Percentiles rank a stretch among this genome's conserved stretches.
Evolutionary conservation across 352 stramenopile genomes (phyloP).

Genomic region (Globisporangium yorkense): DNA sequence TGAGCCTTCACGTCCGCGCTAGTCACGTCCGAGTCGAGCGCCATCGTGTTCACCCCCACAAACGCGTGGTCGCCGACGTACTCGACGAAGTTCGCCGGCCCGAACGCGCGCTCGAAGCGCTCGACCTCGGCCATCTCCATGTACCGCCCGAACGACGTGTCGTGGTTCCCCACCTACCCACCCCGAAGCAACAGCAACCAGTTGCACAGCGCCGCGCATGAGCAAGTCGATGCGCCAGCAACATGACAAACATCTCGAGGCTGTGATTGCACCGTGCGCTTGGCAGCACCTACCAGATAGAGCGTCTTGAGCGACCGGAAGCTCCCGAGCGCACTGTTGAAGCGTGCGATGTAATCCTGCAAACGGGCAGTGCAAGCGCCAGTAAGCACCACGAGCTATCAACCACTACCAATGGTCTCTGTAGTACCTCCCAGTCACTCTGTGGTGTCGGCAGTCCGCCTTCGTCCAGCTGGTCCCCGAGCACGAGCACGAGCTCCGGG

Average conservation of each 20-base stretch:
- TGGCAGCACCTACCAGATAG: conserved; percentile 32
- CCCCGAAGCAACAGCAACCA: neutral
- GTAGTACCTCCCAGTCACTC: conserved; percentile 38
- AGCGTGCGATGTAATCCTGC: conserved; percentile 46
- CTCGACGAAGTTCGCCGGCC: conserved; percentile 41
- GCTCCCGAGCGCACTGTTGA: conserved; percentile 34
- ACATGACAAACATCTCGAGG: neutral
- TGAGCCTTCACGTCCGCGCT: conserved; percentile 41
- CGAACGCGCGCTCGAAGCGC: conserved; percentile 59
- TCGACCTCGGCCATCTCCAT: conserved; percentile 32
- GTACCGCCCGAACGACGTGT: conserved; percentile 57
- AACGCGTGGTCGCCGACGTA: conserved; percentile 48
- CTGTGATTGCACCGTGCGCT: neutral
- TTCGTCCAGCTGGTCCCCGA: conserved; percentile 78
- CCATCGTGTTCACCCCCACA: conserved; percentile 76
- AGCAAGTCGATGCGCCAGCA: neutral
- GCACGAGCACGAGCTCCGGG: conserved; percentile 50
- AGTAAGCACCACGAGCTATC: neutral
- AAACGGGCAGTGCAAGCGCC: neutral
- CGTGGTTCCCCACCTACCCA: conserved; percentile 64
- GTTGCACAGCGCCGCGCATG: neutral
- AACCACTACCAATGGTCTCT: too few species aligned
- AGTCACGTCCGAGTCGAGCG: conserved; percentile 51
- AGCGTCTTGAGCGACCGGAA: conserved; percentile 39
- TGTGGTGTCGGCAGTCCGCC: conserved; percentile 42